phyloP scores from a whole-genome alignment of 2,329 filamentous ascomycete species.

The Fusarium sp. region DNA sequence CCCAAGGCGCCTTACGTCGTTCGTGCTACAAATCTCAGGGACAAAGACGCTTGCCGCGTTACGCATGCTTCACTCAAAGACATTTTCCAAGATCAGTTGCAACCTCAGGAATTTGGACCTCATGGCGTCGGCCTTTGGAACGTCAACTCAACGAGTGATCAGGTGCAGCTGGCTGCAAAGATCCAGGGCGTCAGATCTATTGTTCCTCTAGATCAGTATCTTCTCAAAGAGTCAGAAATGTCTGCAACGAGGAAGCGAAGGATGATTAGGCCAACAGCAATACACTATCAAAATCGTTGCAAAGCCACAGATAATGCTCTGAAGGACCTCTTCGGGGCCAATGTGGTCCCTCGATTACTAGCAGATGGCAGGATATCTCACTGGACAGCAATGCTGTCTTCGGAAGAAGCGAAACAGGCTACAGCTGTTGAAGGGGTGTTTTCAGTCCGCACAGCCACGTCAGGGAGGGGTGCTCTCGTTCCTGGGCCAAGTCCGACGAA shows the following conservation, averaged over 20 bases:
- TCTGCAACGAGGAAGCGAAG: background rate
- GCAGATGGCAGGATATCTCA: background rate
- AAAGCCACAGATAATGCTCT: background rate
- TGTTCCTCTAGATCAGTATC: background rate
- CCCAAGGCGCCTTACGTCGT: background rate
- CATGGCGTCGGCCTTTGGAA: background rate
- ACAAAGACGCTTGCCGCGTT: background rate
- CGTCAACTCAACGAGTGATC: background rate
- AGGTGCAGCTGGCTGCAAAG: background rate
- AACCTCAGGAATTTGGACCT: background rate
- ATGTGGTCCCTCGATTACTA: no score
- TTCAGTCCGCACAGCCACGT: background rate
- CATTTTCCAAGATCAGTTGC: background rate
- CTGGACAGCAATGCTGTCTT: background rate
- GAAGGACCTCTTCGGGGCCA: background rate
- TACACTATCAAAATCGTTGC: background rate
- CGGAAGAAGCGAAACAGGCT: background rate
- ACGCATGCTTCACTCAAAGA: background rate
- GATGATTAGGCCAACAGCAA: background rate
- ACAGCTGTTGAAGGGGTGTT: background rate
- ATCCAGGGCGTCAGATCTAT: background rate
- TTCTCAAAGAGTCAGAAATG: background rate
- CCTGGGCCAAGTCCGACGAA: rapidly evolving
- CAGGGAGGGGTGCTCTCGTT: no score
- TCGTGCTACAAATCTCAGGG: background rate